phyloP scores from a whole-genome alignment of 345 rosid species.

The Cardamine chenopodiifolia region DNA sequence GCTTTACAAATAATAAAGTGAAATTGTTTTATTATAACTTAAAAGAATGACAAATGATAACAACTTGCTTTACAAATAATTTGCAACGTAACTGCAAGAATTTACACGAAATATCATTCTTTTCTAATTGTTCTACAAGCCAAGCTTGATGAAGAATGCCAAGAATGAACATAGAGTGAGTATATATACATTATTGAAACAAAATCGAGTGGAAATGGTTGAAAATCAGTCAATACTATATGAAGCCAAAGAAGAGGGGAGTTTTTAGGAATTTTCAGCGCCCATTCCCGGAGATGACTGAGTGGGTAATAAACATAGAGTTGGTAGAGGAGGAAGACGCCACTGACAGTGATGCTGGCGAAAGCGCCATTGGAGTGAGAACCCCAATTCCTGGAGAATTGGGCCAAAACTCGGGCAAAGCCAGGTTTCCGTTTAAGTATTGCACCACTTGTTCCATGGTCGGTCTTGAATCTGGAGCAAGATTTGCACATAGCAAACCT shows the following conservation, averaged over 20 bases:
- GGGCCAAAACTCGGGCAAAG: conserved; percentile 40
- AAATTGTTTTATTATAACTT: no score
- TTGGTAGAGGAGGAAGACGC: conserved; percentile 25
- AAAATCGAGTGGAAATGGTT: background rate
- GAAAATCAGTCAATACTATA: no score
- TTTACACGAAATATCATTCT: no score
- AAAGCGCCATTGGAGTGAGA: conserved; percentile 28
- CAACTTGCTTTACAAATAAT: no score
- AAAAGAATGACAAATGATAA: no score
- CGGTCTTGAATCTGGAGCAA: conserved; percentile 48
- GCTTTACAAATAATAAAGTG: no score
- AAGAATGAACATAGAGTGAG: no score
- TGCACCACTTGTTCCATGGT: conserved; percentile 49
- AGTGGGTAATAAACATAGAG: conserved; percentile 42
- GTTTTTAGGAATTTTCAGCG: conserved; percentile 33
- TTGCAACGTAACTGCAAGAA: no score
- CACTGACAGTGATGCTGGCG: conserved; percentile 26
- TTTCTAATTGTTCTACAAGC: no score
- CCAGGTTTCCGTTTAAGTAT: conserved; percentile 39
- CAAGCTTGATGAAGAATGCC: no score
- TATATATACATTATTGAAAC: no score
- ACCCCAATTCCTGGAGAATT: conserved; percentile 41
- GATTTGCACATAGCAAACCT: conserved; percentile 50
- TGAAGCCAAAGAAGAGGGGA: conserved; percentile 10
- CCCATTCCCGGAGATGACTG: conserved; percentile 37